These are phyloP conservation scores for Pythium guiyangense DNA, from an alignment of 352 stramenopile species.

Conservation along the genomic window DNA sequence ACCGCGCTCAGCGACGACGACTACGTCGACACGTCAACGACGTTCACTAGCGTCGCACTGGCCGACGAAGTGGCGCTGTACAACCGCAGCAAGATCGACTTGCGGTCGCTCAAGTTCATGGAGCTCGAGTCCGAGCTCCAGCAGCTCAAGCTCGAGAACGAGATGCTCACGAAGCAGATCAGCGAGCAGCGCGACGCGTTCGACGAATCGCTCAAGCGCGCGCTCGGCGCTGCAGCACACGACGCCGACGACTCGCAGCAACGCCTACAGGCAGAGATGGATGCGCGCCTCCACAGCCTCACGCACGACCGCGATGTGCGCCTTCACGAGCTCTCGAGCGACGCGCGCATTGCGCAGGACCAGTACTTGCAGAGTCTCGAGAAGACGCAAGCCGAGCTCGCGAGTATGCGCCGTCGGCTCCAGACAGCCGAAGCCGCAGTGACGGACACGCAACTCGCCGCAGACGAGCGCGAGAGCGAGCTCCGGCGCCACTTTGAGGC, in stretches of 20 bases:
- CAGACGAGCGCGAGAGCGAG: constrained; percentile 27
- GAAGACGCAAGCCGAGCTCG: constrained; percentile 38
- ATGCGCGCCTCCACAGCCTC: constrained; percentile 17
- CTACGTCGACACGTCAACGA: constrained; percentile 10
- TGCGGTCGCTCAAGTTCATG: constrained; percentile 43
- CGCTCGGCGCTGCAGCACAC: constrained; percentile 17
- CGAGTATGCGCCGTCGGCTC: constrained; percentile 27
- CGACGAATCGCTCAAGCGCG: constrained; percentile 25
- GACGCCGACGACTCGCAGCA: constrained; percentile 21
- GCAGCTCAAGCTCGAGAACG: constrained; percentile 69
- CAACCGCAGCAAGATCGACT: constrained; percentile 48
- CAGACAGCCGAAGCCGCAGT: constrained; percentile 22
- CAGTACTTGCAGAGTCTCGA: constrained; percentile 53
- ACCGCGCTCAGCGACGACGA: constrained; percentile 5
- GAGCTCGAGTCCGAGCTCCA: constrained; percentile 61
- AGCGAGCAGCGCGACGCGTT: constrained; percentile 40
- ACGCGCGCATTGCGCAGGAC: constrained; percentile 43
- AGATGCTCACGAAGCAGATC: constrained; percentile 51
- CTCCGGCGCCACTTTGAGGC: constrained; percentile 22
- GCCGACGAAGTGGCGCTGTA: constrained; percentile 54
- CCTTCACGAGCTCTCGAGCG: constrained; percentile 24
- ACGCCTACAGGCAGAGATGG: constrained; percentile 28
- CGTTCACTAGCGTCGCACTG: constrained; percentile 33
- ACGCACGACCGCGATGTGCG: constrained; percentile 27
- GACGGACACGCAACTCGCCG: constrained; percentile 31